phyloP scores from a whole-genome alignment of 345 rosid genomes.

The Salix exigua region DNA sequence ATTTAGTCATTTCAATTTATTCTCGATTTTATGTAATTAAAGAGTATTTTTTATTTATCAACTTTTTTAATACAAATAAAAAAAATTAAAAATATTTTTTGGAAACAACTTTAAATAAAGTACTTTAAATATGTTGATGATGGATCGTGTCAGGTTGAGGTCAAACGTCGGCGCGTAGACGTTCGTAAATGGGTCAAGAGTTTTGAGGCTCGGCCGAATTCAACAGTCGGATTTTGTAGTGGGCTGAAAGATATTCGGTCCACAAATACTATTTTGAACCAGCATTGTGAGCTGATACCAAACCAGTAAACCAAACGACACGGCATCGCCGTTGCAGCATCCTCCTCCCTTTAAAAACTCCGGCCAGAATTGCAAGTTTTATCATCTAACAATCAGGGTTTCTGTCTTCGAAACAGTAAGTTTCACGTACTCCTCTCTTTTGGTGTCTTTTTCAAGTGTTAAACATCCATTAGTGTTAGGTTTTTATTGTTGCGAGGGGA shows the following conservation, averaged over 20 bases:
- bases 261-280: neutral
- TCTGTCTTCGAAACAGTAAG: neutral
- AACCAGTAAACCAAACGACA: neutral
- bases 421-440: neutral
- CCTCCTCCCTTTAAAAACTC: neutral
- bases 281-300: neutral
- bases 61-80: no score
- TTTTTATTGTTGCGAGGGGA: neutral
- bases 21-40: no score
- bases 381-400: neutral
- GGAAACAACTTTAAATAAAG: no score
- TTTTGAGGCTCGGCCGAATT: no score
- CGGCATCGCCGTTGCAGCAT: neutral
- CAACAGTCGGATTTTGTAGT: neutral
- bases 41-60: no score
- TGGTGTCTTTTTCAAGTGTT: neutral
- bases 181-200: no score
- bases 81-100: no score
- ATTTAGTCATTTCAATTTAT: no score
- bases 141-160: no score
- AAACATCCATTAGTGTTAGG: neutral
- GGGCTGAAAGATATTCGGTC: neutral
- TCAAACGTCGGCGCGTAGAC: no score
- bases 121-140: no score
- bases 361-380: neutral